These are phyloP conservation scores for Didymosphaeria variabile DNA, from an alignment of 2,329 filamentous ascomycete genomes.

Conservation along the genomic window DNA sequence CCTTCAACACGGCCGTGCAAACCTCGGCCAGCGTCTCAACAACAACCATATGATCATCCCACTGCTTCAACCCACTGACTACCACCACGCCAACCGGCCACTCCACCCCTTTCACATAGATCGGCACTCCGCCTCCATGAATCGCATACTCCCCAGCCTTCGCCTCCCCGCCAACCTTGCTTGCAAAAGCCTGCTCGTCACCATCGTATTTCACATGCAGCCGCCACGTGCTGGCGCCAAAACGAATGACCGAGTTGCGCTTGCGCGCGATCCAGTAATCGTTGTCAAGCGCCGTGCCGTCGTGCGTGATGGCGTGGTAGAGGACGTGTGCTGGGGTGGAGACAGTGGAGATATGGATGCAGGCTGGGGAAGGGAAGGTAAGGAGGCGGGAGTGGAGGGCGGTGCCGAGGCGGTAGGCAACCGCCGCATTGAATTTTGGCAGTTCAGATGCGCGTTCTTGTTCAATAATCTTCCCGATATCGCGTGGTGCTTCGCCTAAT, in stretches of 20 bases:
- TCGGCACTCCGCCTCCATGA: conserved; percentile 78
- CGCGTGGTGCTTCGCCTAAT: conserved; percentile 5
- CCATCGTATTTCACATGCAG: conserved; percentile 74
- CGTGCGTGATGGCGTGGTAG: conserved; percentile 74
- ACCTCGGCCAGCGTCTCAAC: conserved; percentile 58
- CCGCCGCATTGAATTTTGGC: conserved; percentile 65
- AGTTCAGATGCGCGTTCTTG: conserved; percentile 52
- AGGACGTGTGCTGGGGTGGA: conserved; percentile 64
- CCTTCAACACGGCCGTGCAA: conserved; percentile 1
- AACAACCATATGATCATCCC: conserved; percentile 81
- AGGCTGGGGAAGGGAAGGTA: conserved; percentile 60
- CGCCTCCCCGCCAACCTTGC: conserved; percentile 63
- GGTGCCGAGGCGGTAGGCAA: conserved; percentile 70
- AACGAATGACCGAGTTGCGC: conserved; percentile 75
- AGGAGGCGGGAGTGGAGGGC: conserved; percentile 69
- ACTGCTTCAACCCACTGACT: conserved; percentile 79
- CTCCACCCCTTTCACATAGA: conserved; percentile 75
- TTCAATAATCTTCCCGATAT: conserved; percentile 45
- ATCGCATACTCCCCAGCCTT: conserved; percentile 73
- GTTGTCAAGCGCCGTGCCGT: conserved; percentile 74
- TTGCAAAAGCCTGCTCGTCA: conserved; percentile 70
- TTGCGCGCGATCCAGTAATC: conserved; percentile 72
- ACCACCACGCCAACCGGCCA: conserved; percentile 77
- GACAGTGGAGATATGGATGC: conserved; percentile 68
- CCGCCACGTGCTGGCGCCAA: conserved; percentile 73